Evolutionary conservation across 2,329 filamentous ascomycete genomes (phyloP), one percentile per base, ranked within the genome.

Genomic region (Fonsecaea multimorphosa): DNA sequence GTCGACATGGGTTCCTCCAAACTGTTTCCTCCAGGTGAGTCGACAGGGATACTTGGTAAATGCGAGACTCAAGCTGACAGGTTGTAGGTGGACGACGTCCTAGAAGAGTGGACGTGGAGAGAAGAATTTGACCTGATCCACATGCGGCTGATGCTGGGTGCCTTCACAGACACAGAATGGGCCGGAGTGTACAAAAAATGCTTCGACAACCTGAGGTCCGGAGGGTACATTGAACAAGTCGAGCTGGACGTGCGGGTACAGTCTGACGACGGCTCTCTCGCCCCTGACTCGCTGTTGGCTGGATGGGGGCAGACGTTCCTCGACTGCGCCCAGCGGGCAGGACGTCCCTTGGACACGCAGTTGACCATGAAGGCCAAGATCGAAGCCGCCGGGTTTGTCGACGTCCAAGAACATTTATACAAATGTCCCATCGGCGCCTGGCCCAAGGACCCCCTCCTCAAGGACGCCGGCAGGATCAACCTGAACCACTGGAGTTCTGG

Each of bases 401-500:
- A 74, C 40, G 65, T 88, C 11, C 76, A 83, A 55, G 81, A 85
- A 68, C 78, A 79, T 29, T 71, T 83, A 11, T 80, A 79, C 70
- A 86, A 85, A 73, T 77, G 87, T 6, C 83, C 84, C 1, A 77
- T 81, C 44, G 84, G 84, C 58, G 73, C 77, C 2, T 86, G 84
- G 84, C 80, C 82, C 0, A 77, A 76, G 57, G 82, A 85, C 61
- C 76, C 78, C 7, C 76, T 78, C n/a, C 72, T 81, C 49, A 83
- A 80, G 63, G 73, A 79, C 55, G 75, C 85, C 16, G 84, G 84
- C 27, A 38, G 61, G 6, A 64, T 70, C 38, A 72, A 72, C 52
- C 65, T 70, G 32, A 68, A 65, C 2, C 73, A 75, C 14, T 74
- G 73, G 73, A 70, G 68, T 14, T 55, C 72, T 36, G 73, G 70